Base-by-base conservation (phyloP, 805 yeast genomes). In the Yarrowia sp. region DNA sequence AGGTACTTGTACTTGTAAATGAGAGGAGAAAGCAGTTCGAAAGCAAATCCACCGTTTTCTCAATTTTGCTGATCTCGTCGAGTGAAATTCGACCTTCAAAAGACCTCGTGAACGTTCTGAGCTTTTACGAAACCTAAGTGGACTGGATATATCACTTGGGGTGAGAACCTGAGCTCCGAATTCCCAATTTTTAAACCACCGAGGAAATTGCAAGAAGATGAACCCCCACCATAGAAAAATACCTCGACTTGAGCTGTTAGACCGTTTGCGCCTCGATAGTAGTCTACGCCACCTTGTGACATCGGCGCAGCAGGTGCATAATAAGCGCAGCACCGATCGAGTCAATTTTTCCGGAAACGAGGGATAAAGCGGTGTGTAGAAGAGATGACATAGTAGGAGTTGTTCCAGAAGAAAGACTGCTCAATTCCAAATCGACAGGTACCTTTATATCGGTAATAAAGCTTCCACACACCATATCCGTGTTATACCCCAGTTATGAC, bases 271-370 rank as follows among this genome's bases (percentile, higher is more conserved):
- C 19, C 56, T 52, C 10, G 43, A 10, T 19, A 19, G 38, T 20
- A 52, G 58, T 14, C 58, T 52, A 36, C 58, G 34, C 43, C 58
- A 36, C 58, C 58, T 52, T 52, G 58, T 52, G 58, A 52, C 58
- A 52, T 34, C 34, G 58, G 58, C 58, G 58, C 58, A 52, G 58
- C 58, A 52, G 58, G 30, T 36, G 58, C 58, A 52, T 52, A 52
- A 36, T 52, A 52, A 14, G 58, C 58, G 58, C 58, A 52, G 58
- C 58, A 52, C 43, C 9, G 34, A 52, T 38, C 43, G 43, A 52
- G 58, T 20, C 58, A 19, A 20, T 8, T 38, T 19, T 36, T 8
- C 58, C 34, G 43, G 17, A 52, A 36, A 52, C 13, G 8, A 2
- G 43, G 30, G 30, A 24, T 24, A 24, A 24, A 4, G 30, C 30